Conservation (phyloP, 176 grass and related monocot species). For the Chloris gayana region DNA sequence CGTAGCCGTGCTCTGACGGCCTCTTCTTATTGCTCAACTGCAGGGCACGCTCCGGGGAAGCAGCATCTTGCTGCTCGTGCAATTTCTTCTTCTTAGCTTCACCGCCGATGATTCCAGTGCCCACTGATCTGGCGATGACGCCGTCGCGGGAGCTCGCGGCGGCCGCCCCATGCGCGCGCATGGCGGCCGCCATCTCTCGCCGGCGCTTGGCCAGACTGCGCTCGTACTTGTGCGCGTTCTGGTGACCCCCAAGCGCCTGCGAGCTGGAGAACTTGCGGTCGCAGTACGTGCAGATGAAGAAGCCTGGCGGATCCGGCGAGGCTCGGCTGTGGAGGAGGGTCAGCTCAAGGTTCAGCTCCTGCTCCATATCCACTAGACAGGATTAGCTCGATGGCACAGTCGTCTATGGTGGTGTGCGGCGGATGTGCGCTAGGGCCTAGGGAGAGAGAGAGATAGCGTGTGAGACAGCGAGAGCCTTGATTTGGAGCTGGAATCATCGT, state of each 20-base stretch:
- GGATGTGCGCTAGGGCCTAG: background rate
- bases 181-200: constrained; percentile 44
- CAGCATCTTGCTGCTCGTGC: background rate
- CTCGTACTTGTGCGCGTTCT: constrained; percentile 98
- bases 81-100: background rate
- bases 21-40: background rate
- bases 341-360: constrained; percentile 58
- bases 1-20: constrained; percentile 5
- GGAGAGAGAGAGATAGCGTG: background rate
- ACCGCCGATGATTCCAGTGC: background rate
- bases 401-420: background rate
- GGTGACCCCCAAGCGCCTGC: constrained; percentile 90
- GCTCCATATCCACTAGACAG: constrained; percentile 27
- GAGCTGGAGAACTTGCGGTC: constrained; percentile 84
- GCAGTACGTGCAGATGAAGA: constrained; percentile 93
- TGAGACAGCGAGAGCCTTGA: background rate
- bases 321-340: constrained; percentile 44
- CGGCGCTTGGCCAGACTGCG: constrained; percentile 68
- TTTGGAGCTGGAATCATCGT: constrained; percentile 22
- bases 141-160: background rate
- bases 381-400: background rate
- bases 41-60: background rate
- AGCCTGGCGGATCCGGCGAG: constrained; percentile 53
- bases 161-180: constrained; percentile 23
- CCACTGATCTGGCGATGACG: background rate